Base-by-base conservation (phyloP, 2,329 filamentous ascomycete genomes). In the Aspergillus glaucus region DNA sequence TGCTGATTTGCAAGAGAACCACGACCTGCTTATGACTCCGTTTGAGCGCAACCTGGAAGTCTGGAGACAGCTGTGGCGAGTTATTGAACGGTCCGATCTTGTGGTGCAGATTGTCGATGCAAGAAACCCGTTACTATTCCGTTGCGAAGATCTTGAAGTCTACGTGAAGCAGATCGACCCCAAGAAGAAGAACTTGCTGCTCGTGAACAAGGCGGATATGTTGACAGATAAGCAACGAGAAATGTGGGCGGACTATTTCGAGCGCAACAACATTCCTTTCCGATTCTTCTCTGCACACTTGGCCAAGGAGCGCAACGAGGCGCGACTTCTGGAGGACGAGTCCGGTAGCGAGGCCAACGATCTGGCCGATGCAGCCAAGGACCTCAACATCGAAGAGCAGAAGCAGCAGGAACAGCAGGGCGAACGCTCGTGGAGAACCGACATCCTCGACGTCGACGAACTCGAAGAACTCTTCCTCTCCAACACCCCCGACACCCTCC, bases 201-300 rank as follows among this genome's bases (percentile, higher is more conserved):
- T 98, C 48, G 92, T 98, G 64, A 98, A 98, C 78, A 98, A 98
- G 77, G 91, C 93, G 42, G 93, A 98, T 72, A 96, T 98, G 93
- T 91, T 98, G 88, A 95, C 91, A 1, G 69, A 83, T 43, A 82
- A 82, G 61, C 94, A 98, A 73, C 79, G 93, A 56, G 79, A 79
- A 55, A 76, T 79, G 0, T 98, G 93, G 93, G 91, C 91, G 3
- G 81, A 86, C 58, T 89, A 95, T 64, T 88, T 98, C 58, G 85
- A 85, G 58, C 76, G 83, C 58, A 82, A 86, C 22, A 82, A 84
- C 24, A 94, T 98, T 63, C 82, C 87, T 47, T 98, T 93, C 76
- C 87, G 86, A 61, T 98, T 97, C 75, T 98, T 98, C 76, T 98
- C 94, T 1, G 93, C 93, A 1, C 84, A 87, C 52, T 70, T 98